Evolutionary conservation across 768 basidiomycete species (phyloP).

Genomic region (Mycena leptocephala): DNA sequence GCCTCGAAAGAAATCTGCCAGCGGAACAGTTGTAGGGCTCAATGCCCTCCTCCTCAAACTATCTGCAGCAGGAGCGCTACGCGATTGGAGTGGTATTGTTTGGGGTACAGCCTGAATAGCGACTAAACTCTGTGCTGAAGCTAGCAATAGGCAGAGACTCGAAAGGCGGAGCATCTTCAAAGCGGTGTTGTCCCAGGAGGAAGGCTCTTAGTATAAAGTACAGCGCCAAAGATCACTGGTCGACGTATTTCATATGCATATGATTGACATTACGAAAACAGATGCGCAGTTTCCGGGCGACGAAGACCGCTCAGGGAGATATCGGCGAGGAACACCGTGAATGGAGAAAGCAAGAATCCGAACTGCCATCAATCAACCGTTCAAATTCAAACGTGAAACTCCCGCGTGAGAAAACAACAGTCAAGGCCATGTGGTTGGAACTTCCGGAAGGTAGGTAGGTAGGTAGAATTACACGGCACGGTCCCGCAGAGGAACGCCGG

Average conservation of each 20-base stretch:
- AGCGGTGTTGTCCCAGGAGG: background rate
- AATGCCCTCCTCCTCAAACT: constrained; percentile 53
- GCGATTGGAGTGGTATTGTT: constrained; percentile 27
- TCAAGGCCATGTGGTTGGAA: no score
- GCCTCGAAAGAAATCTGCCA: constrained; percentile 68
- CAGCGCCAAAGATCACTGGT: background rate
- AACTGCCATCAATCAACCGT: no score
- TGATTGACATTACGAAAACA: background rate
- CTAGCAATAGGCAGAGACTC: constrained; percentile 14
- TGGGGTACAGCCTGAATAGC: constrained; percentile 7
- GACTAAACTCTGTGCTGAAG: background rate
- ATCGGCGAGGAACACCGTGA: no score
- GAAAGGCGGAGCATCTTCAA: constrained; percentile 26
- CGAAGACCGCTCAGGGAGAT: no score
- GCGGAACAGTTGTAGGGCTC: constrained; percentile 56
- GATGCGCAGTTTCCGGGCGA: background rate
- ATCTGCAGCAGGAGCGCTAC: constrained; percentile 6
- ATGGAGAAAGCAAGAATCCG: no score
- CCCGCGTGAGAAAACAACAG: no score
- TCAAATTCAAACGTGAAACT: no score
- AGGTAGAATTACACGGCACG: no score
- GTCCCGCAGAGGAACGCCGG: no score
- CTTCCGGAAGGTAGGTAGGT: no score
- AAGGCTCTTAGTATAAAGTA: background rate
- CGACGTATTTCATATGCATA: no score